phyloP scores from a whole-genome alignment of 768 basidiomycete species.

The Termitomyces heimii region DNA sequence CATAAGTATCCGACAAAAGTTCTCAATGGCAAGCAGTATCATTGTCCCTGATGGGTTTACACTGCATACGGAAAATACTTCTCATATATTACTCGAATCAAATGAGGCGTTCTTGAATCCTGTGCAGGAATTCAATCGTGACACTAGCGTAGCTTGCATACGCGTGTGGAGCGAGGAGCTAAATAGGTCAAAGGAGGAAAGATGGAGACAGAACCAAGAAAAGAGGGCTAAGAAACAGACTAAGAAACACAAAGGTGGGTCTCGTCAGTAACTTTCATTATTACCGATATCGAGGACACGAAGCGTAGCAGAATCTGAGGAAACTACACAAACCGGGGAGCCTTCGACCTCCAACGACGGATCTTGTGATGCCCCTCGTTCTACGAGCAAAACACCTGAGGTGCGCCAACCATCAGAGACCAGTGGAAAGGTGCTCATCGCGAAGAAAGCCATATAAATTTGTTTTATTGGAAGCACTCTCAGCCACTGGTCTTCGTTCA shows the following conservation, averaged over 20 bases:
- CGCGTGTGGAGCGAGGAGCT: constrained; percentile 78
- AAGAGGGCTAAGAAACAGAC: constrained; percentile 37
- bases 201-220: constrained; percentile 50
- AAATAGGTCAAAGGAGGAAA: constrained; percentile 55
- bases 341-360: not conserved
- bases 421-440: not conserved
- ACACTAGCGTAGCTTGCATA: constrained; percentile 88
- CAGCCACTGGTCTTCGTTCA: constrained; percentile 91
- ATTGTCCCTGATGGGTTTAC: constrained; percentile 67
- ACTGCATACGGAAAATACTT: constrained; percentile 76
- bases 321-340: not conserved
- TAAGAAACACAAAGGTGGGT: constrained; percentile 43
- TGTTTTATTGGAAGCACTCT: constrained; percentile 86
- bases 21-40: constrained; percentile 22
- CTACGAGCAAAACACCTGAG: constrained; percentile 12
- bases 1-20: constrained; percentile 6
- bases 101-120: constrained; percentile 95
- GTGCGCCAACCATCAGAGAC: not conserved
- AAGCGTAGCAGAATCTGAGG: constrained; percentile 9
- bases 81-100: constrained; percentile 71
- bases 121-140: constrained; percentile 97
- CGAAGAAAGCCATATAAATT: constrained; percentile 47
- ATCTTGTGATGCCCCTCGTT: not conserved
- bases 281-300: not conserved
- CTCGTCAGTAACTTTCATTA: not conserved